Base-by-base conservation (phyloP, 345 rosid genomes). In the Sisymbrium altissimum region DNA sequence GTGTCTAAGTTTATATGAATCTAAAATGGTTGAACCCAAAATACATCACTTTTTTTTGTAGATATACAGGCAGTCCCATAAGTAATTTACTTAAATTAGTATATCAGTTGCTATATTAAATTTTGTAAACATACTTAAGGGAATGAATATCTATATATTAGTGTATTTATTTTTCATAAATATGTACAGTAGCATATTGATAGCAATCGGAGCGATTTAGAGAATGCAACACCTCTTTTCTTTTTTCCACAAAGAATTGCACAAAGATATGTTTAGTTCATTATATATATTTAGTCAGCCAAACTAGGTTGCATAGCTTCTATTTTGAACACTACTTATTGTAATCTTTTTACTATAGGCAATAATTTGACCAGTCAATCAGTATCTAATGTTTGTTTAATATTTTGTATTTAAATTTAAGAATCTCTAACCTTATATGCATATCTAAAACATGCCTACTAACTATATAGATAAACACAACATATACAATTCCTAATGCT, bases 301-400 rank as follows among this genome's bases (percentile, higher is more conserved):
- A 18, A 9, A 29, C 35, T 57, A 58, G 67, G 67, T 38, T 66
- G 3, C 35, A 27, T 39, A 74, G 67, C 67, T 29, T 74, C 43
- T 73, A 66, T 25, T 73, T 73, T 45, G 53, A 66, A 21, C 18
- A 58, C 41, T 66, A 36, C 18, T 15, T 73, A 65, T 65, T 58
- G 44, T 66, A 56, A 66, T 65, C 4, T n/a, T 25, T 29, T 32
- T 32, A 23, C 9, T 32, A n/a, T n/a, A 29, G 62, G 39, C 56
- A 60, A 60, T 59, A 68, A 60, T 59, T 75, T 68, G 73, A 75
- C 79, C 41, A 54, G 63, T 75, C 79, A 68, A 60, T 49, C 55
- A 50, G 39, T 60, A 33, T 67, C 39, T 52, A 35, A 13, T 66
- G 18, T 39, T 64, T 55, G 21, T 29, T 21, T 38, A 66, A 58